Conservation (phyloP, 768 basidiomycete species). For the Pleurotus tuoliensis region DNA sequence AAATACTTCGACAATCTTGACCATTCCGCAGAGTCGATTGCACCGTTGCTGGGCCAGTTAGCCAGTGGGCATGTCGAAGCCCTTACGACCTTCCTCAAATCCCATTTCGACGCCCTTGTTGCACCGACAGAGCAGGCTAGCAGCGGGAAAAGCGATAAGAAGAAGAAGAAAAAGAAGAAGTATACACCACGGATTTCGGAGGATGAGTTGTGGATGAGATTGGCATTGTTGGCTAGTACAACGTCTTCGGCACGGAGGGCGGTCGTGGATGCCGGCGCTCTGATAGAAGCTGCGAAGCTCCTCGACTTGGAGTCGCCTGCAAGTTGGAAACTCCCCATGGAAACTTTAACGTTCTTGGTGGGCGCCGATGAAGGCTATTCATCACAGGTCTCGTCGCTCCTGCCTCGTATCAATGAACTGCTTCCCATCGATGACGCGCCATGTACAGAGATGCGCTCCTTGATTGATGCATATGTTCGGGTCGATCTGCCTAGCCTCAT, state of each 20-base stretch:
- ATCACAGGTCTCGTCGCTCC: neutral
- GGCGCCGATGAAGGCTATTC: conserved; percentile 6
- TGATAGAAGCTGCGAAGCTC: neutral
- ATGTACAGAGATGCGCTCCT: neutral
- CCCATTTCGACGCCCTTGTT: conserved; percentile 7
- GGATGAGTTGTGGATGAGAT: conserved; percentile 7
- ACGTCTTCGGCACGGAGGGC: conserved; percentile 11
- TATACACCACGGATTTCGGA: conserved; percentile 11
- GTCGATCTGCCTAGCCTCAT: neutral
- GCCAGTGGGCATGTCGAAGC: conserved; percentile 5
- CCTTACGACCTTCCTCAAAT: conserved; percentile 7
- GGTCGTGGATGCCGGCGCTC: conserved; percentile 12
- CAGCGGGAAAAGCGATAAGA: conserved; percentile 4
- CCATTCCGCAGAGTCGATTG: neutral
- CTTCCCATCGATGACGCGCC: neutral
- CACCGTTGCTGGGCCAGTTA: conserved; percentile 11
- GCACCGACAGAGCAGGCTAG: conserved; percentile 1
- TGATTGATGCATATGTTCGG: neutral
- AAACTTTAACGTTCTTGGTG: conserved; percentile 4
- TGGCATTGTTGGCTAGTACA: conserved; percentile 7
- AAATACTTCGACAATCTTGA: conserved; percentile 13
- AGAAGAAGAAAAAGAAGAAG: conserved; percentile 17
- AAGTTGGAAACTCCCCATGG: neutral
- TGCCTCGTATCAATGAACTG: neutral
- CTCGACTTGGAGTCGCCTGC: conserved; percentile 2